Base-by-base conservation (phyloP, 352 stramenopile genomes). In the Aphanomyces euteiches region DNA sequence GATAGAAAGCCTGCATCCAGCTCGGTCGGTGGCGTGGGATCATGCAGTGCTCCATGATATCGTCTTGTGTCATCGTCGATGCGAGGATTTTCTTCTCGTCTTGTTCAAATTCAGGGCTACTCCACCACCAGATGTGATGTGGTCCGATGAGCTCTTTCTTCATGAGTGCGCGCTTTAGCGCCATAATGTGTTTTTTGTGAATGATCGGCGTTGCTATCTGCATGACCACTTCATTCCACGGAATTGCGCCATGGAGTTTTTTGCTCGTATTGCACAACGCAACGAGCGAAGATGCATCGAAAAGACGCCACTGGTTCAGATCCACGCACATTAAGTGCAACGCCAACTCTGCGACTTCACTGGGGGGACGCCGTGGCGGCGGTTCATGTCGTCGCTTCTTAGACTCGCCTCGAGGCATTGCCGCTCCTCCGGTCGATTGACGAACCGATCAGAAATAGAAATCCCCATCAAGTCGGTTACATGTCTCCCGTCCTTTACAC, bases 1-100 rank as follows among this genome's bases (percentile, higher is more conserved):
- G 40, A 10, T 69, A 17, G n/a, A 69, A 69, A 37, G 63, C 63
- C 10, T 38, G 47, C 37, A 38, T 19, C 63, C 63, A 69, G 50
- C 41, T 56, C 3, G 63, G 63, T 61, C 36, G 54, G 7, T 39
- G 54, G 8, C 19, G 13, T n/a, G 63, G 45, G 19, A 69, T 36
- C 50, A 57, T 39, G 50, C 63, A 69, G 38, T 69, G 45, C 41
- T 17, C 47, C 47, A 69, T 47, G 13, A 69, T 47, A 37, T 69
- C 63, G 7, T 59, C 37, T 13, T 17, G 38, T 13, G 47, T 48
- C 37, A 40, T 37, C 34, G 63, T 47, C 3, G 63, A 56, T 10
- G 41, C 63, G 4, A 37, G 8, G 37, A 69, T 54, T 8, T 10
- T 17, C 8, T n/a, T 15, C 13, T 40, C 50, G 13, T 47, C 63